Evolutionary conservation across 106 monocot genomes (phyloP), one percentile per base, ranked within the genome.

Genomic region (Iris macrosiphon): DNA sequence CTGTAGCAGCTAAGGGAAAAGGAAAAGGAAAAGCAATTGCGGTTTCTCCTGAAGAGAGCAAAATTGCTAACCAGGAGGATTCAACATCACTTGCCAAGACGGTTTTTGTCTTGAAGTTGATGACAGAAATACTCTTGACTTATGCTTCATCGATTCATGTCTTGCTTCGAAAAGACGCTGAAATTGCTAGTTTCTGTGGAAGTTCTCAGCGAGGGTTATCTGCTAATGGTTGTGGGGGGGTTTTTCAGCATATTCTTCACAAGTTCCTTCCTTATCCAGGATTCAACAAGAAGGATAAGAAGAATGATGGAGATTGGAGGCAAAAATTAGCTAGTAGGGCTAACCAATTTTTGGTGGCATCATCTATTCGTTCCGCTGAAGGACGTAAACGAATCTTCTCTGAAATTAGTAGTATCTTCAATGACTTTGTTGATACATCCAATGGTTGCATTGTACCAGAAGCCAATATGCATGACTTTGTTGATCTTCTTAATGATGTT

Each of bases 401-500:
- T 73, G 98, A 99, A 60, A 73, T 84, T 16, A 74, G 64, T 37
- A 70, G 27, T 31, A 58, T 81, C 15, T 78, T 92, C 56, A 50
- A 60, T 57, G 98, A 87, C 17, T 87, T 92, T 68, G 66, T 83
- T 35, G 66, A 78, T 8, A 61, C 76, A 34, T 67, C 83, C 23
- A 60, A 45, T 45, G 78, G 78, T 62, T 81, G 60, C 64, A 78
- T 61, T n/a, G 63, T 59, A 17, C 81, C 91, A 29, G 62, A 72
- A 13, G 49, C 42, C n/a, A 55, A 58, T 60, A 74, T 92, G 83
- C 78, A 87, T 75, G 75, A 78, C 5, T 84, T 83, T 65, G 70
- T 80, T 61, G 98, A 91, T 83, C 63, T 99, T 18, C 90, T 99
- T 34, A 99, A 99, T 79, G 98, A 99, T 70, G 75, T 87, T 26